Percentiles rank a stretch among this genome's conserved stretches.
phyloP scores from a whole-genome alignment of 805 yeast species.

The Candida pseudoglaebosa region DNA sequence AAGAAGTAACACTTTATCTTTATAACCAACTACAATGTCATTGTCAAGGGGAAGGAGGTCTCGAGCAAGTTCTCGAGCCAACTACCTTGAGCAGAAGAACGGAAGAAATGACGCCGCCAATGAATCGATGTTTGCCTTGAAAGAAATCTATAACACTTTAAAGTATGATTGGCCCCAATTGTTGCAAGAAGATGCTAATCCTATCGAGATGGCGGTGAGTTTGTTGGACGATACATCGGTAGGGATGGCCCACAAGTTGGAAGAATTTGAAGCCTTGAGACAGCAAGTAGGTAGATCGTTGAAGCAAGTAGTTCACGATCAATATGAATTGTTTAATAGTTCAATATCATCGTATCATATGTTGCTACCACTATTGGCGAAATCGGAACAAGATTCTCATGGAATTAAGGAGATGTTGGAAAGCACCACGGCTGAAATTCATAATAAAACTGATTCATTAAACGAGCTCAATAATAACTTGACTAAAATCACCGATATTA shows the following conservation, averaged over 20 bases:
- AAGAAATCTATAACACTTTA: constrained; percentile 32
- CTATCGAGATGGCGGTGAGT: constrained; percentile 79
- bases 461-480: constrained; percentile 64
- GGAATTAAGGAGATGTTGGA: constrained; percentile 47
- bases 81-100: neutral
- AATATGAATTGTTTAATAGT: constrained; percentile 79
- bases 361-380: constrained; percentile 57
- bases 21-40: constrained; percentile 4
- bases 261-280: constrained; percentile 63
- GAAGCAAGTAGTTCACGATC: constrained; percentile 69
- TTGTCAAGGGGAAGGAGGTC: constrained; percentile 3
- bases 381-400: constrained; percentile 58
- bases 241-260: constrained; percentile 75
- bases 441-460: constrained; percentile 52
- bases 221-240: constrained; percentile 83
- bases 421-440: constrained; percentile 46
- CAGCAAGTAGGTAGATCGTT: constrained; percentile 54
- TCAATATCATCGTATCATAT: constrained; percentile 81
- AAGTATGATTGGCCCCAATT: constrained; percentile 43
- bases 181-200: constrained; percentile 52
- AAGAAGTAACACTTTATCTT: neutral
- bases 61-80: constrained; percentile 3
- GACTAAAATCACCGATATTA: constrained; percentile 58
- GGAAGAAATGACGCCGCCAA: constrained; percentile 9
- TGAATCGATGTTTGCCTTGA: constrained; percentile 31